phyloP scores from a whole-genome alignment of 805 yeast genomes.

The Cyberlindnera subsufficiens region DNA sequence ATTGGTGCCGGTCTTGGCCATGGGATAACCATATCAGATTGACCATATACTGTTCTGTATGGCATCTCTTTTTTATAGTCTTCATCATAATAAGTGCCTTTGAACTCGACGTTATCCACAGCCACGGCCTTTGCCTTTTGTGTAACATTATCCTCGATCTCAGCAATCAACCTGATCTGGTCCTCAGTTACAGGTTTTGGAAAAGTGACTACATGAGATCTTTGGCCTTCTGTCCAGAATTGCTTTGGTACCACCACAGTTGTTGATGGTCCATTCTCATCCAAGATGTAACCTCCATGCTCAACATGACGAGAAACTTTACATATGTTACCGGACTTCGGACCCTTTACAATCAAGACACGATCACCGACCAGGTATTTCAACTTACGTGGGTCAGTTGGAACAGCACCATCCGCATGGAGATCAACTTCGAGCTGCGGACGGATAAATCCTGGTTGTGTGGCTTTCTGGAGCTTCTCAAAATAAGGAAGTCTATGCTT shows the following conservation, averaged over 20 bases:
- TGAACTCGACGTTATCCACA: slow-evolving; percentile 64
- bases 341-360: slow-evolving; percentile 67
- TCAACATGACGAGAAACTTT: slow-evolving; percentile 54
- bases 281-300: slow-evolving; percentile 58
- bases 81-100: slow-evolving; percentile 68
- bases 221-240: slow-evolving; percentile 68
- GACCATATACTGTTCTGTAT: slow-evolving; percentile 67
- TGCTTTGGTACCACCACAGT: slow-evolving; percentile 63
- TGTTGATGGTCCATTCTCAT: slow-evolving; percentile 61
- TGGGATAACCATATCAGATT: slow-evolving; percentile 68
- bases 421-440: slow-evolving; percentile 27
- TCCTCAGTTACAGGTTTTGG: slow-evolving; percentile 58
- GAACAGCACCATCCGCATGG: slow-evolving; percentile 26
- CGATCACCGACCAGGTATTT: slow-evolving; percentile 70
- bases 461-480: slow-evolving; percentile 24
- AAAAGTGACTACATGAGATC: slow-evolving; percentile 61
- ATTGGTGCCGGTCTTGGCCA: slow-evolving; percentile 74
- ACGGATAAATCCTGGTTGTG: slow-evolving; percentile 32
- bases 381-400: slow-evolving; percentile 46
- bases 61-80: slow-evolving; percentile 72
- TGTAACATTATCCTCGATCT: slow-evolving; percentile 54
- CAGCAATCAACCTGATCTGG: slow-evolving; percentile 72
- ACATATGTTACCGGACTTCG: slow-evolving; percentile 68
- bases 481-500: slow-evolving; percentile 24
- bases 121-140: slow-evolving; percentile 68